Base-by-base conservation (phyloP, 2,329 filamentous ascomycete species). In the Arthrobotrys megalospora region DNA sequence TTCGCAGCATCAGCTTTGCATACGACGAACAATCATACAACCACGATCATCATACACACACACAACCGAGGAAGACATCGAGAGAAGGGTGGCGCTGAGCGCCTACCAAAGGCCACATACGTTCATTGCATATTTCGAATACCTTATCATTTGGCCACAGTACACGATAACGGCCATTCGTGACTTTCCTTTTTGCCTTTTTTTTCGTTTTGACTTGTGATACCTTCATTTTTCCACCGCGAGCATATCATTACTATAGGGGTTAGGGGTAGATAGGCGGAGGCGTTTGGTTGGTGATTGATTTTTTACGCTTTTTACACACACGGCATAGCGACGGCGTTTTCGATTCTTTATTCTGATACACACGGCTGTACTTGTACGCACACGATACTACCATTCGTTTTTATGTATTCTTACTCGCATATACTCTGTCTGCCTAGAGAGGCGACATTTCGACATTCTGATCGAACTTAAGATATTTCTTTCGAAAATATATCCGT, bases 71-170 rank as follows among this genome's bases (percentile, higher is more conserved):
- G 16, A 78, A 78, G 48, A 41, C 14, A 11, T 72, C 75, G 10
- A 67, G 68, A 34, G 73, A 77, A 41, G 66, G 52, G 16, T 78
- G 75, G 75, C 75, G 75, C 65, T 78, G 75, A 78, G 50, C 75
- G 75, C 48, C 16, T 28, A 12, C 43, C 36, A 2, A 60, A 58
- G 12, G n/a, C 12, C 11, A 43, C 10, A 7, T 55, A 38, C 1
- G 14, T 34, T 53, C 2, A 28, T 14, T 16, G 32, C 64, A 55
- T 55, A 11, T 47, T 28, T 55, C 28, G 14, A 19, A 19, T 14
- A 38, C 52, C 52, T 16, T 38, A 41, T 24, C 19, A 28, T 43
- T 43, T 67, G 48, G 21, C 48, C 48, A 47, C 28, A 43, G 63
- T 68, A 68, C 24, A 58, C 47, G 34, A 47, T 68, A 47, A 68